These are phyloP conservation scores for Trichoderma breve DNA, from an alignment of 2,329 filamentous ascomycete genomes.

Conservation along the genomic window DNA sequence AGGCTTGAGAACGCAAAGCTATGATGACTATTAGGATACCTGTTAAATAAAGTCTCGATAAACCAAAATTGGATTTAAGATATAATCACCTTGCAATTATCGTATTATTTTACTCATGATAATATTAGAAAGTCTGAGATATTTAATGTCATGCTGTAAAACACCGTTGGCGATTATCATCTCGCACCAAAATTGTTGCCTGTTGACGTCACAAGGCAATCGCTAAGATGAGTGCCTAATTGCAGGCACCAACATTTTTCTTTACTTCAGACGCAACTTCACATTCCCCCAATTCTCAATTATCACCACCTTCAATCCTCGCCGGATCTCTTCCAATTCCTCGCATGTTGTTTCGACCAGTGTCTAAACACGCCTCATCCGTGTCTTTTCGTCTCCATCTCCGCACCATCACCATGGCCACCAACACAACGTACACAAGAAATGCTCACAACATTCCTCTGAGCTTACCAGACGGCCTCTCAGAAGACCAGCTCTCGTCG, in stretches of 20 bases:
- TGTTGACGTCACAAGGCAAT: background rate
- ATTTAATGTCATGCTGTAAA: background rate
- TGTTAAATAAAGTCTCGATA: background rate
- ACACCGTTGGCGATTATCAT: background rate
- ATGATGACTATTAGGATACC: background rate
- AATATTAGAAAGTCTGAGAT: background rate
- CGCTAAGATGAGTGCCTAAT: background rate
- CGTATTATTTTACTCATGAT: background rate
- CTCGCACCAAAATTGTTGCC: background rate
- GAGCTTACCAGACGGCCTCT: conserved; percentile 41
- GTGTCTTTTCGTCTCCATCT: background rate
- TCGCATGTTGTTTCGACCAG: conserved; percentile 4
- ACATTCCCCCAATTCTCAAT: background rate
- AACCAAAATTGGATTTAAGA: background rate
- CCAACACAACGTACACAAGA: background rate
- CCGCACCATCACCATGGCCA: conserved; percentile 19
- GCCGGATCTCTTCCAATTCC: background rate
- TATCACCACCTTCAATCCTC: background rate
- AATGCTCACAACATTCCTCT: conserved; percentile 35
- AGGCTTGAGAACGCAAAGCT: background rate
- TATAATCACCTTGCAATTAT: background rate
- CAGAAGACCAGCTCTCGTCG: conserved; percentile 39
- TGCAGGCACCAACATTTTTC: background rate
- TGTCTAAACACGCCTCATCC: background rate
- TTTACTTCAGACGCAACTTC: background rate